Conservation (phyloP, 2,329 filamentous ascomycete species). For the Gliomastix tumulicola region DNA sequence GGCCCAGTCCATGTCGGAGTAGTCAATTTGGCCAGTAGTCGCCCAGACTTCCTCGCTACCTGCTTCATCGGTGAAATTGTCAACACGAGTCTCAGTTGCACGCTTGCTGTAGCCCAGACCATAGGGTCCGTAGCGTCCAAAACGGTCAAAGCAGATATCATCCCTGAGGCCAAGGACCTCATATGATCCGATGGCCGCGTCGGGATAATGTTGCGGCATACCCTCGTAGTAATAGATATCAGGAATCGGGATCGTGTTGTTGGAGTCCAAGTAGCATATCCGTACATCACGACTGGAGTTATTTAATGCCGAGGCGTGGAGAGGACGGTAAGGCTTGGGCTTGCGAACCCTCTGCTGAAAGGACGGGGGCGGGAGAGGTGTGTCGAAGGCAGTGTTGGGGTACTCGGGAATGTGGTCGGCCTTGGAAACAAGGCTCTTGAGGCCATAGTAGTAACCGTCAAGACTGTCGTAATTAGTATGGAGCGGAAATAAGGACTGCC, state of each 20-base stretch:
- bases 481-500: neutral
- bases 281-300: slow-evolving; percentile 38
- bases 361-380: slow-evolving; percentile 20
- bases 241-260: slow-evolving; percentile 49
- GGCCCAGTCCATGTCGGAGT: slow-evolving; percentile 47
- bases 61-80: slow-evolving; percentile 64
- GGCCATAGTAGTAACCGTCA: slow-evolving; percentile 71
- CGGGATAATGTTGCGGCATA: slow-evolving; percentile 68
- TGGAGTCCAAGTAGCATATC: slow-evolving; percentile 57
- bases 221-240: slow-evolving; percentile 63
- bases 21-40: slow-evolving; percentile 48
- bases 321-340: slow-evolving; percentile 40
- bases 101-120: slow-evolving; percentile 73
- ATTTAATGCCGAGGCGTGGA: too few relatives aligned
- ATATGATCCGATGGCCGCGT: slow-evolving; percentile 72
- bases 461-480: slow-evolving; percentile 47
- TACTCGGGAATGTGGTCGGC: slow-evolving; percentile 62
- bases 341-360: too few relatives aligned
- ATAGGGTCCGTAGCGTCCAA: slow-evolving; percentile 77
- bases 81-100: slow-evolving; percentile 64
- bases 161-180: slow-evolving; percentile 65
- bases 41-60: slow-evolving; percentile 57
- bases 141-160: slow-evolving; percentile 83
- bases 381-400: too few relatives aligned
- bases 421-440: slow-evolving; percentile 61